Conservation (phyloP, 129 eudicot species). For the Flaveria robusta region DNA sequence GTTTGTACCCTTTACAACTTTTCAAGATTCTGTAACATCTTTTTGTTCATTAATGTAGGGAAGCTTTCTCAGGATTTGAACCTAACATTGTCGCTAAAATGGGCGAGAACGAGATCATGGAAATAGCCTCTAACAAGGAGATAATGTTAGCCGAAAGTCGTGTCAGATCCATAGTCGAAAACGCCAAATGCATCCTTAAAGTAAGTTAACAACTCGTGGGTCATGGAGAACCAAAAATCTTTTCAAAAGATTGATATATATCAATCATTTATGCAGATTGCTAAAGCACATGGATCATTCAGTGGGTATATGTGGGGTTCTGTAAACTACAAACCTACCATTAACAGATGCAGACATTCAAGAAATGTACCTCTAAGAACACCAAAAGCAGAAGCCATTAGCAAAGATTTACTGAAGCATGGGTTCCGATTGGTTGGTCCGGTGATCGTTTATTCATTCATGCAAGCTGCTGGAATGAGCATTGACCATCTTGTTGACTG, state of each 20-base stretch:
- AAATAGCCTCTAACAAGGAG: constrained; percentile 67
- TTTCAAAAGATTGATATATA: not conserved
- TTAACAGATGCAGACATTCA: constrained; percentile 77
- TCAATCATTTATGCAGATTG: constrained; percentile 49
- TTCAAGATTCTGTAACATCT: not conserved
- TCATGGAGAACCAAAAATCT: not conserved
- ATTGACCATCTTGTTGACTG: constrained; percentile 97
- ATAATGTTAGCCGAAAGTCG: constrained; percentile 81
- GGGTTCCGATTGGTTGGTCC: constrained; percentile 92
- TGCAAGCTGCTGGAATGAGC: constrained; percentile 96
- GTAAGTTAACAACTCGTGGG: constrained; percentile 42
- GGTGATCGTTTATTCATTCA: constrained; percentile 86
- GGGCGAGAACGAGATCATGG: constrained; percentile 76
- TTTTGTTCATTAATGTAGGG: constrained; percentile 43
- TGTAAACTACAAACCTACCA: constrained; percentile 78
- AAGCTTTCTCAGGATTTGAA: constrained; percentile 86
- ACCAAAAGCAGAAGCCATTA: constrained; percentile 87
- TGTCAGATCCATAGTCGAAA: constrained; percentile 87
- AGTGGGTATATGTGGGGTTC: constrained; percentile 90
- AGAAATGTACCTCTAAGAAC: constrained; percentile 86
- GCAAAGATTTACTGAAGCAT: constrained; percentile 76
- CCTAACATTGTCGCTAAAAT: constrained; percentile 69
- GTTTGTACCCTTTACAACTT: not conserved
- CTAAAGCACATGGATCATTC: constrained; percentile 75
- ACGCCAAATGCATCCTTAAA: constrained; percentile 89